A percentile compares a stretch with the other conserved stretches of the same genome.
Conservation (phyloP, 345 rosid genomes). For the Viola odorata region DNA sequence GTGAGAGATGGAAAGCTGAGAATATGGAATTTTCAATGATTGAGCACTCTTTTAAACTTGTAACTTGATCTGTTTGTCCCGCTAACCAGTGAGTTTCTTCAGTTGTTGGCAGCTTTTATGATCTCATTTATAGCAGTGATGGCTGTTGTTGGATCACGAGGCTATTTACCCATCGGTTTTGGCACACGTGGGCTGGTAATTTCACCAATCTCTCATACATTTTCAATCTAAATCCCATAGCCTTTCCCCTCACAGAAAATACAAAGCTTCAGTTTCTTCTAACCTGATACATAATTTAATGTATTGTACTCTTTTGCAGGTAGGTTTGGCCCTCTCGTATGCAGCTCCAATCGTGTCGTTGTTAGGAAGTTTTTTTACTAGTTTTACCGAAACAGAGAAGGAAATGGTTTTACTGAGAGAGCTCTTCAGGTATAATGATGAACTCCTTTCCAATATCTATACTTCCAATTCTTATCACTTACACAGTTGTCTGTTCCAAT, state of each 20-base stretch:
- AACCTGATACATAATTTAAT: neutral
- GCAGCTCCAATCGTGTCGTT: constrained; percentile 82
- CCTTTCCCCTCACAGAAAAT: neutral
- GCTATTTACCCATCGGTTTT: constrained; percentile 54
- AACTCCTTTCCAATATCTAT: neutral
- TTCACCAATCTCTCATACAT: constrained; percentile 9
- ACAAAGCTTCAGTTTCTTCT: neutral
- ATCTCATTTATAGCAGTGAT: constrained; percentile 66
- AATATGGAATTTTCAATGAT: neutral
- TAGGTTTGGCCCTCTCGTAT: constrained; percentile 88
- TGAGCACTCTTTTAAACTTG: neutral
- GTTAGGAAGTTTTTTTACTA: constrained; percentile 79
- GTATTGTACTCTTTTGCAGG: constrained; percentile 36
- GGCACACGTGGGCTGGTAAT: constrained; percentile 93
- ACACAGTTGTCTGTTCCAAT: constrained; percentile 11
- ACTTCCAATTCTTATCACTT: constrained; percentile 11
- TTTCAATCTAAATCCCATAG: constrained; percentile 3
- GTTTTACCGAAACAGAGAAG: constrained; percentile 93
- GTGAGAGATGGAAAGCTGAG: neutral
- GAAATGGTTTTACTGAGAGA: constrained; percentile 96
- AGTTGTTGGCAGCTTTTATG: constrained; percentile 75
- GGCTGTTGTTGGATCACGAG: constrained; percentile 70
- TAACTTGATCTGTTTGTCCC: neutral
- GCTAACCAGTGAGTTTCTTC: constrained; percentile 20
- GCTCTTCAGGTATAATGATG: constrained; percentile 57